Percentiles rank a stretch among this genome's conserved stretches.
These are phyloP conservation scores for Rhododendron henanense DNA, from an alignment of 148 eudicot species.

Conservation along the genomic window DNA sequence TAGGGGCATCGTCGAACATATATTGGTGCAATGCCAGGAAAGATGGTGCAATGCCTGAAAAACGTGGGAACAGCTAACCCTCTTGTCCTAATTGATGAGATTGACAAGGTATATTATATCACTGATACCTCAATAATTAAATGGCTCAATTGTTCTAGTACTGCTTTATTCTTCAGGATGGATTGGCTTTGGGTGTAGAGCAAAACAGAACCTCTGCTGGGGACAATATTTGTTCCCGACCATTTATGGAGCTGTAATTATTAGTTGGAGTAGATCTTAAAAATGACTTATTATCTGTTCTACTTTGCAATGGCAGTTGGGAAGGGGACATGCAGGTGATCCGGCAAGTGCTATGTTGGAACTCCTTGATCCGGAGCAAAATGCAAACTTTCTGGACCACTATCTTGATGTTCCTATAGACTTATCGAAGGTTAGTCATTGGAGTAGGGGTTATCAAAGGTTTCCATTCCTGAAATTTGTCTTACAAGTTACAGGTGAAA, in stretches of 20 bases:
- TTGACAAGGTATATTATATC: slow-evolving; percentile 78
- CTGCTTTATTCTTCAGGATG: background rate
- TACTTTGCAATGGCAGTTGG: slow-evolving; percentile 52
- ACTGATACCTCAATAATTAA: background rate
- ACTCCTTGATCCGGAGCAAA: slow-evolving; percentile 98
- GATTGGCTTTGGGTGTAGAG: background rate
- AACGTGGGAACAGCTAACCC: slow-evolving; percentile 95
- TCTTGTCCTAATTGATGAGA: slow-evolving; percentile 96
- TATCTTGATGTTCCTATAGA: slow-evolving; percentile 98
- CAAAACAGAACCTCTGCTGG: background rate
- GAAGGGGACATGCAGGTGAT: slow-evolving; percentile 96
- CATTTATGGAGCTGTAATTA: background rate
- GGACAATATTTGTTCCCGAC: background rate
- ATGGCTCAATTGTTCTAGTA: background rate
- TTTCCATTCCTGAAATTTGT: background rate
- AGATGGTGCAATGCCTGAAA: slow-evolving; percentile 95
- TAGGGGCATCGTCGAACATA: slow-evolving; percentile 99
- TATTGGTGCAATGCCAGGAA: slow-evolving; percentile 99
- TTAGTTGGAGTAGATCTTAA: slow-evolving; percentile 3
- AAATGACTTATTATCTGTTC: background rate
- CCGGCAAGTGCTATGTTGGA: slow-evolving; percentile 99
- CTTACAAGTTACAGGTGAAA: background rate
- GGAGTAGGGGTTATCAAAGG: background rate
- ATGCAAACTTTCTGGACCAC: slow-evolving; percentile 96
- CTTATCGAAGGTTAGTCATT: slow-evolving; percentile 73